phyloP scores from a whole-genome alignment of 1,284 basidiomycete genomes.

The Thelephora terrestris region DNA sequence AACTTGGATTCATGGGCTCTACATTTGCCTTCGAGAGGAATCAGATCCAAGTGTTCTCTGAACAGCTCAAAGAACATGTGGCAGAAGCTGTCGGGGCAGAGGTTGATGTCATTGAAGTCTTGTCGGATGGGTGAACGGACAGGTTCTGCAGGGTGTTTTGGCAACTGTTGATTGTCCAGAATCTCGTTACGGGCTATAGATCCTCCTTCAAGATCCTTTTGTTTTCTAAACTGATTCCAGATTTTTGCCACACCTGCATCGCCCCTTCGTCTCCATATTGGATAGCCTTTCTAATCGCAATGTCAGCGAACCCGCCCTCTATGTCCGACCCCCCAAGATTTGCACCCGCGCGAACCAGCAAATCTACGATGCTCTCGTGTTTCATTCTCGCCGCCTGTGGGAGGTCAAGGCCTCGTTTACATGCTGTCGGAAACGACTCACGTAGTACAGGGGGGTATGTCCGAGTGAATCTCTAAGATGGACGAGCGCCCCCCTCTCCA shows the following conservation, averaged over 20 bases:
- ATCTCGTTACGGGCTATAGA: conserved; percentile 2
- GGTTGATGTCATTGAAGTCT: conserved; percentile 15
- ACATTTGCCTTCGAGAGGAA: conserved; percentile 57
- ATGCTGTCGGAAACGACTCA: conserved; percentile 22
- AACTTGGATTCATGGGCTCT: conserved; percentile 48
- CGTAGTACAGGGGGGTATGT: conserved; percentile 78
- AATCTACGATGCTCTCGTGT: conserved; percentile 49
- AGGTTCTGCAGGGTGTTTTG: not conserved
- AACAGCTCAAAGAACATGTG: conserved; percentile 43
- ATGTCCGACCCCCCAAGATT: conserved; percentile 57
- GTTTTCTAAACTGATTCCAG: conserved; percentile 21
- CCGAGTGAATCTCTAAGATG: conserved; percentile 72
- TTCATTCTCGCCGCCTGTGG: conserved; percentile 59
- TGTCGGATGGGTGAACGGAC: conserved; percentile 8
- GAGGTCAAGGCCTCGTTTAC: not conserved
- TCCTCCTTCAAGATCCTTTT: conserved; percentile 7
- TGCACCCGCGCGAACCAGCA: conserved; percentile 68
- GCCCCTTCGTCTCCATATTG: conserved; percentile 32
- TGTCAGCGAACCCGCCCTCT: conserved; percentile 47
- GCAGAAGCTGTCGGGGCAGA: conserved; percentile 25
- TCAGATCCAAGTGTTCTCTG: conserved; percentile 56
- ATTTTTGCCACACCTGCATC: conserved; percentile 42
- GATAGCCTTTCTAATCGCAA: conserved; percentile 39
- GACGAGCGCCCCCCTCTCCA: conserved; percentile 78
- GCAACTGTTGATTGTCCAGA: conserved; percentile 1